These are phyloP conservation scores for Curvularia sp. DNA, from an alignment of 2,329 filamentous ascomycete genomes.

Conservation along the genomic window DNA sequence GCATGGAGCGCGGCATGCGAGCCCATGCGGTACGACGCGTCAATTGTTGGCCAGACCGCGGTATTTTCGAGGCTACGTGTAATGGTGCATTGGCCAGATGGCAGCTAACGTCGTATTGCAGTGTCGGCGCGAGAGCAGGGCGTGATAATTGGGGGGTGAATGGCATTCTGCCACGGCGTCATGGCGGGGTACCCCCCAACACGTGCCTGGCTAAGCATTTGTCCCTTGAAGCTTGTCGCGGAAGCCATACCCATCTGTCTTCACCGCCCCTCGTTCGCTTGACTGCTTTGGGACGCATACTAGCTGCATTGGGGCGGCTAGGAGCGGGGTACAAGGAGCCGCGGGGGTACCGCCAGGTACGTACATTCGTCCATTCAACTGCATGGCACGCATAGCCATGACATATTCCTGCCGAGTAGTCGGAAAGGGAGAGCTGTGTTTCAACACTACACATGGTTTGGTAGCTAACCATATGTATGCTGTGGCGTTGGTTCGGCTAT, in stretches of 20 bases:
- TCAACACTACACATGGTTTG: neutral
- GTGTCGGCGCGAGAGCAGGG: neutral
- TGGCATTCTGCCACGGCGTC: slow-evolving; percentile 5
- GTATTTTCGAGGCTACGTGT: neutral
- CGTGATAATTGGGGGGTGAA: slow-evolving; percentile 11
- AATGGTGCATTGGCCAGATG: neutral
- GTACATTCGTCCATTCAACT: neutral
- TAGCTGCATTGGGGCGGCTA: slow-evolving; percentile 6
- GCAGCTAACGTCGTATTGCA: neutral
- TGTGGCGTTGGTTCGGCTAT: neutral
- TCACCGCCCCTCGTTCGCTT: slow-evolving; percentile 18
- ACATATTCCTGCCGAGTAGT: neutral
- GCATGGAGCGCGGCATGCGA: slow-evolving; percentile 7
- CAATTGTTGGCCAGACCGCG: slow-evolving; percentile 5
- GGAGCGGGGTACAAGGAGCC: slow-evolving; percentile 5
- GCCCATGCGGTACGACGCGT: slow-evolving; percentile 12
- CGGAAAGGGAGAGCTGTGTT: neutral
- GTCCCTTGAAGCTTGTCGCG: slow-evolving; percentile 29
- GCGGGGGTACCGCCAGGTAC: slow-evolving; percentile 11
- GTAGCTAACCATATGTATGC: neutral
- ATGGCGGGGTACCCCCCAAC: slow-evolving; percentile 19
- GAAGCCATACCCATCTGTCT: neutral
- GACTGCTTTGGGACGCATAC: neutral
- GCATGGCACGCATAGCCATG: neutral
- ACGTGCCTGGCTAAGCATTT: slow-evolving; percentile 26